Conservation (phyloP, 305 asterid genomes). For the Fraxinus greggii region DNA sequence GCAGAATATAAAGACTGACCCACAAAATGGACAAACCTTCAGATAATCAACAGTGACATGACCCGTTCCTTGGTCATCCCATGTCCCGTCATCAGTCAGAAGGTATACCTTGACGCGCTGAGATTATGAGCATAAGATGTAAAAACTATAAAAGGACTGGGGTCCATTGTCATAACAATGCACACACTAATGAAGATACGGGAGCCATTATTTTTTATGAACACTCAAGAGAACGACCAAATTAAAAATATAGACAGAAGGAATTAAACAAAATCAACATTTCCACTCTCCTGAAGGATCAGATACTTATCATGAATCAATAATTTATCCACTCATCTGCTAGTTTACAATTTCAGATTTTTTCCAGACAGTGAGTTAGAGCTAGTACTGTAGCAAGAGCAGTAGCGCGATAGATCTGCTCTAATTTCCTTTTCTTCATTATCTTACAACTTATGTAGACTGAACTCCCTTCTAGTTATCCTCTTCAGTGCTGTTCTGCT, state of each 20-base stretch:
- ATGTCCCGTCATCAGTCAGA: conserved; percentile 81
- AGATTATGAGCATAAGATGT: conserved; percentile 16
- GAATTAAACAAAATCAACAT: background rate
- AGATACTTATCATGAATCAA: background rate
- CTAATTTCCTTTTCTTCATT: background rate
- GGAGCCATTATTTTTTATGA: background rate
- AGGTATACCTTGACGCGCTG: conserved; percentile 97
- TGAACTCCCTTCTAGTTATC: background rate
- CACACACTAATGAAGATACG: background rate
- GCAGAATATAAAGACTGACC: conserved; percentile 1
- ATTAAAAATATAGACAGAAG: background rate
- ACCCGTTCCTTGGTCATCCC: conserved; percentile 99
- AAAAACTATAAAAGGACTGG: conserved; percentile 2
- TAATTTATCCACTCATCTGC: background rate
- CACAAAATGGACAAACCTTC: conserved; percentile 46
- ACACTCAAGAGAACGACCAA: background rate
- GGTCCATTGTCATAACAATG: background rate
- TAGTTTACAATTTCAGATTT: background rate
- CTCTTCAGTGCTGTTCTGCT: background rate
- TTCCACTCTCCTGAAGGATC: background rate
- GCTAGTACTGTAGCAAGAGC: background rate
- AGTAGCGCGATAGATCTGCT: background rate
- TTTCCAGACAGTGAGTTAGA: background rate
- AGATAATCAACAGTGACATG: conserved; percentile 83
- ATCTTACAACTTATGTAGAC: background rate